phyloP scores from a whole-genome alignment of 108 stramenopile genomes.

The Fragilaria crotonensis region DNA sequence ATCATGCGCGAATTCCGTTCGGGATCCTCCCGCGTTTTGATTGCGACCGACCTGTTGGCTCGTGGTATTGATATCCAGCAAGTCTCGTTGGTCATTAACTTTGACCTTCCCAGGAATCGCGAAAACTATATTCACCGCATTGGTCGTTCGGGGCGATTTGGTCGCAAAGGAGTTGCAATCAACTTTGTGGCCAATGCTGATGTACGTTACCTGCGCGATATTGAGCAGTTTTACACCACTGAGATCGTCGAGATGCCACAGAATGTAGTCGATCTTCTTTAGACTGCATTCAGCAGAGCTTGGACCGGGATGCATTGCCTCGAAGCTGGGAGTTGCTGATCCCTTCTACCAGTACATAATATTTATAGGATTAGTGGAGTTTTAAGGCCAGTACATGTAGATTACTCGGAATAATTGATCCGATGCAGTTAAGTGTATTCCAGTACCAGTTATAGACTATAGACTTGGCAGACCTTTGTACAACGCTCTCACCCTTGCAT shows the following conservation, averaged over 20 bases:
- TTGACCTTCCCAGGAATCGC: slow-evolving; percentile 93
- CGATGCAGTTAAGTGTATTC: no score
- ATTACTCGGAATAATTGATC: no score
- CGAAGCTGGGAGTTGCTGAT: no score
- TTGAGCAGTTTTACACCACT: slow-evolving; percentile 96
- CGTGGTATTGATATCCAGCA: slow-evolving; percentile 99
- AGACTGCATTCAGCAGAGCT: no score
- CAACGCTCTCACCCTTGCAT: no score
- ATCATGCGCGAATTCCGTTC: slow-evolving; percentile 98
- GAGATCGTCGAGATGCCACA: slow-evolving; percentile 97
- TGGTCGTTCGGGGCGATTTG: slow-evolving; percentile 96
- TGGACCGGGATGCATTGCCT: no score
- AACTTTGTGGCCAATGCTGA: slow-evolving; percentile 98
- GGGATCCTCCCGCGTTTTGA: slow-evolving; percentile 91
- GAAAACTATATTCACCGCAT: slow-evolving; percentile 98
- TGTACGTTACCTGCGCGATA: slow-evolving; percentile 81
- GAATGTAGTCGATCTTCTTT: slow-evolving; percentile 86
- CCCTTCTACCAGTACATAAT: no score
- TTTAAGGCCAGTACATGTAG: no score
- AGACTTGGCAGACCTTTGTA: no score
- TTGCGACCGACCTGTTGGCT: slow-evolving; percentile 98
- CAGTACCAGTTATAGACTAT: no score
- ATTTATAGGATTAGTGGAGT: no score
- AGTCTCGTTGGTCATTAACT: slow-evolving; percentile 97
- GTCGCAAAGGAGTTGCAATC: slow-evolving; percentile 98